Percentiles rank a stretch among this genome's conserved stretches.
Evolutionary conservation across 495 filamentous ascomycete species (phyloP).

Genomic region (Penicillium cataractarum): DNA sequence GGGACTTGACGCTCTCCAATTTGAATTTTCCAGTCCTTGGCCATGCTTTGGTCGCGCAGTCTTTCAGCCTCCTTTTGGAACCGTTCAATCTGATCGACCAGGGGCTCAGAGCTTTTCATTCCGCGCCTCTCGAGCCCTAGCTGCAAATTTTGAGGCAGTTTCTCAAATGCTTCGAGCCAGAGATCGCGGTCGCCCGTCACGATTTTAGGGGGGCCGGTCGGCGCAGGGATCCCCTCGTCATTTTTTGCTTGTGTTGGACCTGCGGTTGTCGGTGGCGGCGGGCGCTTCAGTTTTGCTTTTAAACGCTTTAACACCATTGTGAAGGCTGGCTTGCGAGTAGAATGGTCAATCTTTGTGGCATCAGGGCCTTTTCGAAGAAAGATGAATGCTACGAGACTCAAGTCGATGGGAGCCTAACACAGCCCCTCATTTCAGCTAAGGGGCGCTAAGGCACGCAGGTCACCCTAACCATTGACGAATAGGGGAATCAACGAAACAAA

Average conservation of each 20-base stretch:
- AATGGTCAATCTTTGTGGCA: background rate
- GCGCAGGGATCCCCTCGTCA: background rate
- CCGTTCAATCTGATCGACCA: background rate
- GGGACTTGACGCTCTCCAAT: background rate
- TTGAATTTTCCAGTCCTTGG: background rate
- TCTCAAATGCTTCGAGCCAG: background rate
- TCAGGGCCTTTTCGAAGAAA: background rate
- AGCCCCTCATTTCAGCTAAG: background rate
- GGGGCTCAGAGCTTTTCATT: background rate
- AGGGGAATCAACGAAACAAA: too few species aligned
- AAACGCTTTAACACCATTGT: background rate
- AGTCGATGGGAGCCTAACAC: background rate
- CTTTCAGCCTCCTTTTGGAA: background rate
- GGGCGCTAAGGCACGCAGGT: background rate
- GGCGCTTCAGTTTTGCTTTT: background rate
- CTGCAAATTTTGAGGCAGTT: background rate
- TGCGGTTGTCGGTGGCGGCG: background rate
- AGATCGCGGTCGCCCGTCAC: background rate
- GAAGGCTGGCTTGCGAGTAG: background rate
- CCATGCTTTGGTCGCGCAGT: background rate
- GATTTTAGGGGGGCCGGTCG: background rate
- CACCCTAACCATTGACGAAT: too few species aligned
- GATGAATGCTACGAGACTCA: background rate
- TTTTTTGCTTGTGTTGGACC: background rate
- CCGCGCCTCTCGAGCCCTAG: background rate